Evolutionary conservation across 2,329 filamentous ascomycete genomes (phyloP).

Genomic region (Fusarium penzigii): DNA sequence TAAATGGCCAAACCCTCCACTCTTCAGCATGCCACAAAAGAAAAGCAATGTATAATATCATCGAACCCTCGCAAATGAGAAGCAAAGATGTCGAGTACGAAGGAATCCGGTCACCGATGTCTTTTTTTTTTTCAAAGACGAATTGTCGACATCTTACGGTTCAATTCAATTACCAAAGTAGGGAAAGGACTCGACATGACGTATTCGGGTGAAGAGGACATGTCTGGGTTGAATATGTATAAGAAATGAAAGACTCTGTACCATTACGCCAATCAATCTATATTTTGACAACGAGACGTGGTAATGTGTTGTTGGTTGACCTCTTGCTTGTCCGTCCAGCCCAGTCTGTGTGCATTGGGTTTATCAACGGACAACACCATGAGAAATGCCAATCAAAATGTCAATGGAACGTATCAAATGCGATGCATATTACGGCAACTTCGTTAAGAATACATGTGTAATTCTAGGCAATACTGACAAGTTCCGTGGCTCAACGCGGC

Average conservation of each 20-base stretch:
- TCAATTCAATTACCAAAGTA: conserved; percentile 14
- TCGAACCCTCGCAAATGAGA: conserved; percentile 1
- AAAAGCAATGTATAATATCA: conserved; percentile 29
- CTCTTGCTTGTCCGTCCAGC: conserved; percentile 5
- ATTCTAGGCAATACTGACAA: not conserved
- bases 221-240: conserved; percentile 19
- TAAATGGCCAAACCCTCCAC: conserved; percentile 37
- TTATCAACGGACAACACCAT: too few species aligned
- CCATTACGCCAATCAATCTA: conserved; percentile 19
- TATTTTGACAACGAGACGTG: conserved; percentile 8
- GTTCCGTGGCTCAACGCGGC: not conserved
- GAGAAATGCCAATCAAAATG: too few species aligned
- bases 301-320: conserved; percentile 23
- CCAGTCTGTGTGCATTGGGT: too few species aligned
- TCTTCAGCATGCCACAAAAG: conserved; percentile 2
- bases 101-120: not conserved
- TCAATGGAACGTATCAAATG: not conserved
- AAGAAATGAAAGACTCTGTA: conserved; percentile 24
- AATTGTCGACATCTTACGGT: conserved; percentile 14
- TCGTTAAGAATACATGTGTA: not conserved
- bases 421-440: not conserved
- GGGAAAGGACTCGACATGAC: conserved; percentile 11
- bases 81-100: conserved; percentile 2
- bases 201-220: conserved; percentile 13
- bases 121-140: not conserved